phyloP scores from a whole-genome alignment of 192 early-diverging fungal species.

The Coemansia sp. region DNA sequence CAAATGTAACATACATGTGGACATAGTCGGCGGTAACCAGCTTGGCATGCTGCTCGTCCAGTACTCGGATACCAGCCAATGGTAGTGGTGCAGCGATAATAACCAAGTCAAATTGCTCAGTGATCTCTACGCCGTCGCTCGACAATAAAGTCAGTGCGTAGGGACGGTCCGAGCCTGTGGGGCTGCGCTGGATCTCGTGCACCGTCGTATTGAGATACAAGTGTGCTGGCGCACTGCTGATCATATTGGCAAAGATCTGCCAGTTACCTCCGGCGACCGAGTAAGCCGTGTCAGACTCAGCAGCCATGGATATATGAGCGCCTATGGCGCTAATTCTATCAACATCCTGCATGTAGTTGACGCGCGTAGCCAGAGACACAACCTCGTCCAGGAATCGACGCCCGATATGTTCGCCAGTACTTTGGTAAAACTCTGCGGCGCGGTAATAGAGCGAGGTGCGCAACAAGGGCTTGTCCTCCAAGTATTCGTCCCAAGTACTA shows the following conservation, averaged over 20 bases:
- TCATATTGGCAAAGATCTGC: conserved; percentile 28
- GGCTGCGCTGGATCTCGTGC: conserved; percentile 2
- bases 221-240: conserved; percentile 9
- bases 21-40: conserved; percentile 12
- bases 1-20: conserved; percentile 34
- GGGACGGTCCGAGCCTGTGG: not conserved
- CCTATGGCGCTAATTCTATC: conserved; percentile 19
- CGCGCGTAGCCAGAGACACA: conserved; percentile 31
- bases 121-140: not conserved
- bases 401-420: conserved; percentile 4
- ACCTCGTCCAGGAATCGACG: conserved; percentile 21
- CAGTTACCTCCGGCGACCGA: conserved; percentile 39
- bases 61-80: conserved; percentile 7
- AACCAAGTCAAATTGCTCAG: conserved; percentile 18
- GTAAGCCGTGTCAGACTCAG: conserved; percentile 22
- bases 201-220: conserved; percentile 17
- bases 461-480: conserved; percentile 16
- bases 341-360: conserved; percentile 45
- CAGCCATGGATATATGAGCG: conserved; percentile 38
- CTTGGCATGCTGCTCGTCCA: conserved; percentile 1
- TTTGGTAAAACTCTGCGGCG: conserved; percentile 23
- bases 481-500: conserved; percentile 28
- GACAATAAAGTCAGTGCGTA: not conserved
- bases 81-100: conserved; percentile 31
- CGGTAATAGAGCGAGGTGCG: conserved; percentile 23